Base-by-base conservation (phyloP, 1,284 basidiomycete species). In the Caloboletus firmus region DNA sequence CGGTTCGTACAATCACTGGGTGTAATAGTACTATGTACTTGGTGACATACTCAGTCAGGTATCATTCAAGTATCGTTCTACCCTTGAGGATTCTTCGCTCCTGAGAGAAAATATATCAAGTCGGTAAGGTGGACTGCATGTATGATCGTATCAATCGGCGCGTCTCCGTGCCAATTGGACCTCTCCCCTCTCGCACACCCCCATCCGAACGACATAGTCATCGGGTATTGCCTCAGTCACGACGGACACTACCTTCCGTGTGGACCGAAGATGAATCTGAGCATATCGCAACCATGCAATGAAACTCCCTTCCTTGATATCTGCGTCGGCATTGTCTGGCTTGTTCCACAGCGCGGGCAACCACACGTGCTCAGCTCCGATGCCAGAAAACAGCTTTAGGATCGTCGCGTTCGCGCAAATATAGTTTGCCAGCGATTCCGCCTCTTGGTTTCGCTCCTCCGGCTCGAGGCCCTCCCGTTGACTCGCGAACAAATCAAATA, bases 401-500 rank as follows among this genome's bases (percentile, higher is more conserved):
- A 55, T 55, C 26, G 53, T 55, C 26, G 53, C 46, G 44, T 46
- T 54, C 12, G 51, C 34, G 30, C 51, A 55, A 15, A 55, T 24
- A 20, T 55, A 37, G 26, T 54, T 54, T 20, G 51, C 22, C 28
- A 55, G 39, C n/a, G 44, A 35, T 17, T 55, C 53, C 10, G 53
- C 53, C 28, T 54, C 53, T 20, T 46, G 43, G 39, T 55, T 54
- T 41, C 53, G 20, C 28, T 54, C 26, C n/a, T 46, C 37, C 2
- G 43, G 24, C 24, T 42, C 43, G 17, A 55, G 28, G 6, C 53
- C 53, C 37, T 55, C 53, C 15, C 53, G 53, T 28, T 54, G 51
- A 32, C 53, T 55, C 30, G 51, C 51, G 51, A 55, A 55, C 53
- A 55, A 41, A 37, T 55, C 53, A 32, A 46, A 55, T 6, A 55